These are phyloP conservation scores for Oryza officinalis DNA, from an alignment of 176 grass and related monocot species.

Conservation along the genomic window DNA sequence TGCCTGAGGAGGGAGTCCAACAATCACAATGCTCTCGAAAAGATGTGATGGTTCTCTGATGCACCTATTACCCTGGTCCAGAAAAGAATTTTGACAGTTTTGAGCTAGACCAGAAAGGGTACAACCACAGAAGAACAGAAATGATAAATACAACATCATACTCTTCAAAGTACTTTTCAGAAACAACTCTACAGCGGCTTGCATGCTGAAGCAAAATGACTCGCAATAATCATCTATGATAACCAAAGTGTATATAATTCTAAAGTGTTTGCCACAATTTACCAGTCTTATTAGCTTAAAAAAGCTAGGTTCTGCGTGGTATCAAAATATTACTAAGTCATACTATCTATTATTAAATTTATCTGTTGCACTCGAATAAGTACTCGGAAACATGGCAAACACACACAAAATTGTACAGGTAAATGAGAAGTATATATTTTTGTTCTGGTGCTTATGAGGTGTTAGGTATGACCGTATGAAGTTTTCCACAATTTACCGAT, in stretches of 20 bases:
- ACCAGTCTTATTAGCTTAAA: not conserved
- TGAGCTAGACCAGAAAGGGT: not conserved
- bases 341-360: not conserved
- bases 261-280: not conserved
- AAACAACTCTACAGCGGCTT: not conserved
- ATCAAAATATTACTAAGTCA: not conserved
- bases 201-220: not conserved
- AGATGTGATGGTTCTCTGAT: slow-evolving; percentile 79
- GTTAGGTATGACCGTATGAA: not conserved
- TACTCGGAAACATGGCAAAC: not conserved
- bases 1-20: slow-evolving; percentile 86
- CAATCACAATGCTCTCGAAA: slow-evolving; percentile 90
- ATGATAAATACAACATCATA: not conserved
- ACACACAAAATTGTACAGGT: not conserved
- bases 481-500: too few species aligned
- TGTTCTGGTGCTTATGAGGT: not conserved
- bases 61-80: slow-evolving; percentile 66
- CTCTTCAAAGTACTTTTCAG: not conserved
- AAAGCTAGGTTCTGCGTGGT: not conserved
- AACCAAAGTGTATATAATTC: not conserved
- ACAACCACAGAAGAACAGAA: not conserved
- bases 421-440: not conserved
- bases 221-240: not conserved
- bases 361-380: slow-evolving; percentile 1
- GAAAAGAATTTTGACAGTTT: slow-evolving; percentile 31